Evolutionary conservation across 169 alveolate genomes (phyloP).

Genomic region (Eimeria necatrix): DNA sequence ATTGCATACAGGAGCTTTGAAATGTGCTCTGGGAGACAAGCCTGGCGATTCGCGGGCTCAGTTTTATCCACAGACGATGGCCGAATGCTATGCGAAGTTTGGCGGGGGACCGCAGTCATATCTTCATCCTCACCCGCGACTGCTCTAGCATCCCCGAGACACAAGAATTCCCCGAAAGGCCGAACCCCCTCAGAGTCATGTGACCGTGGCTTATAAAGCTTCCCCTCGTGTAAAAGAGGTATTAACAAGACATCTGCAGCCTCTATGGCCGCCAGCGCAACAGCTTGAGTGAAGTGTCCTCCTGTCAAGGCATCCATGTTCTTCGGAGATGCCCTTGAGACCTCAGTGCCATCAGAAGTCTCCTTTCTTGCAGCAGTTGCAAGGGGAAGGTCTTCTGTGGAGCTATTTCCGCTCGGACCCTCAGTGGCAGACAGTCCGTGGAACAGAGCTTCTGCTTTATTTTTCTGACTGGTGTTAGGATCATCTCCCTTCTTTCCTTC

Average conservation of each 20-base stretch:
- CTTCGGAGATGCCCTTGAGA: background rate
- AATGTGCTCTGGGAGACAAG: slow-evolving; percentile 46
- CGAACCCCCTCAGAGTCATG: background rate
- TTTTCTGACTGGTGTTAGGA: background rate
- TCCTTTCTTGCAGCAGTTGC: background rate
- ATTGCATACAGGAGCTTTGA: slow-evolving; percentile 22
- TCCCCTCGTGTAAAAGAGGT: background rate
- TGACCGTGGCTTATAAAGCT: background rate
- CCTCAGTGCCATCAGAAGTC: background rate
- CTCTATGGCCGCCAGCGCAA: slow-evolving; percentile 43
- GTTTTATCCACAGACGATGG: background rate
- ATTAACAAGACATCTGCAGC: slow-evolving; percentile 55
- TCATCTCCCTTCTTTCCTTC: background rate
- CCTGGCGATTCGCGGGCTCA: background rate
- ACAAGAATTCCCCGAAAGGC: slow-evolving; percentile 41
- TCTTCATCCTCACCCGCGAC: background rate
- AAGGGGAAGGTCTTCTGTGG: background rate
- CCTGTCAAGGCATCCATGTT: background rate
- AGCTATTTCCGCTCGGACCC: background rate
- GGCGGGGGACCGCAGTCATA: background rate
- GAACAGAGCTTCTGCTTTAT: background rate
- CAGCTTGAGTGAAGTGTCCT: background rate
- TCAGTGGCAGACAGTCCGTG: background rate
- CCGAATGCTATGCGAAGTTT: too few species aligned
- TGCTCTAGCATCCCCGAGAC: background rate